phyloP scores from a whole-genome alignment of 2,329 filamentous ascomycete genomes.

The Ophiostoma sp. region DNA sequence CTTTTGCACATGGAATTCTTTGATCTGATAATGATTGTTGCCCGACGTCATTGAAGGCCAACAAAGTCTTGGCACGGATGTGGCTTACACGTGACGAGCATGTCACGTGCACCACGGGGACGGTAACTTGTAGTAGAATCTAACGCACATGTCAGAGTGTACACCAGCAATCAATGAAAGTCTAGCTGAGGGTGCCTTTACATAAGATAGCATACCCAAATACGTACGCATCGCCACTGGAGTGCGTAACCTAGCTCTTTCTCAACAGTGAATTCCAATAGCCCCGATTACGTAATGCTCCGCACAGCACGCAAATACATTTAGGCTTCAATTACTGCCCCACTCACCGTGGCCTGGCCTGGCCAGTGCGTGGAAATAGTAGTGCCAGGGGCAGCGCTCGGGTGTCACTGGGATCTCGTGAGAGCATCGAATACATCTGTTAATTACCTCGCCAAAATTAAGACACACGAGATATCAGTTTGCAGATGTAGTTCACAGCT shows the following conservation, averaged over 20 bases:
- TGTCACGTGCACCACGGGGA: not conserved
- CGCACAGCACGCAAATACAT: slow-evolving; percentile 5
- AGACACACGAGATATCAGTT: not conserved
- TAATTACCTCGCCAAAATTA: not conserved
- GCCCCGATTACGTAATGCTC: not conserved
- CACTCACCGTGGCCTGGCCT: not conserved
- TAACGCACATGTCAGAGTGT: not conserved
- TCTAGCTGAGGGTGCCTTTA: not conserved
- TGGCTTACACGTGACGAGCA: not conserved
- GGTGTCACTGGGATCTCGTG: slow-evolving; percentile 1
- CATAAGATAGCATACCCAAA: not conserved
- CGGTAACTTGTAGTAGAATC: not conserved
- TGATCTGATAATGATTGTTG: no score
- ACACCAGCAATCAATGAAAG: not conserved
- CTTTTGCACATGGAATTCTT: no score
- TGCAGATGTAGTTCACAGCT: not conserved
- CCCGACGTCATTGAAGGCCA: no score
- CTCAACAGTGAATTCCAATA: not conserved
- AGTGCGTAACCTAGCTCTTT: not conserved
- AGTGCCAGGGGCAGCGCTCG: slow-evolving; percentile 3
- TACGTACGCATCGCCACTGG: no score
- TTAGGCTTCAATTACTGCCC: slow-evolving; percentile 6
- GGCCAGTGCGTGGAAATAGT: not conserved
- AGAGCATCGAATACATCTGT: not conserved
- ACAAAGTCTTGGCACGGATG: no score